phyloP scores from a whole-genome alignment of 2,329 filamentous ascomycete species.

The Nigrospora oryzae region DNA sequence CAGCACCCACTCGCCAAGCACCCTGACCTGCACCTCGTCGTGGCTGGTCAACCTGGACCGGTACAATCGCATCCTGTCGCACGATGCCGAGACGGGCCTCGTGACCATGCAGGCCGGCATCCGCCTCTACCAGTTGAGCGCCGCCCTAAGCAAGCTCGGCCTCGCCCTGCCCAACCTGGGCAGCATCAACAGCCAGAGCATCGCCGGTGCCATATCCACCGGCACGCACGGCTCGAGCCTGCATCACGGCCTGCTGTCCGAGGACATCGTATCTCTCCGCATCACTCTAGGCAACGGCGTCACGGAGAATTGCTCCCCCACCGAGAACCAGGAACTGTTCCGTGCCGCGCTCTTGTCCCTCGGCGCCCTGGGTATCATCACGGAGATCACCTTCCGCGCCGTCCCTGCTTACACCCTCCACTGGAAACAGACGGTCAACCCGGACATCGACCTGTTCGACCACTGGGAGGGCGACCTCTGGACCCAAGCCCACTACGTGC shows the following conservation, averaged over 20 bases:
- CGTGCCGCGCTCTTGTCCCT: slow-evolving; percentile 80
- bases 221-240: slow-evolving; percentile 89
- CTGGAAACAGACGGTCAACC: slow-evolving; percentile 75
- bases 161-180: slow-evolving; percentile 87
- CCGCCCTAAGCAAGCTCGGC: slow-evolving; percentile 63
- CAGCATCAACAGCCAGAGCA: slow-evolving; percentile 89
- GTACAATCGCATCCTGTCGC: slow-evolving; percentile 62
- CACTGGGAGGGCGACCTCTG: slow-evolving; percentile 70
- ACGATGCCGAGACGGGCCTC: slow-evolving; percentile 57
- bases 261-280: slow-evolving; percentile 64
- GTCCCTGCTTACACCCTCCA: slow-evolving; percentile 74
- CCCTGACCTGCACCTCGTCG: slow-evolving; percentile 84
- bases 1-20: slow-evolving; percentile 84
- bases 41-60: slow-evolving; percentile 94
- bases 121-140: slow-evolving; percentile 65
- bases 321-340: slow-evolving; percentile 71
- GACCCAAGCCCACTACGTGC: slow-evolving; percentile 78
- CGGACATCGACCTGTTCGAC: slow-evolving; percentile 59
- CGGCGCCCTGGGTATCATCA: slow-evolving; percentile 84
- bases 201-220: slow-evolving; percentile 86
- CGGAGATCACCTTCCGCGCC: slow-evolving; percentile 78
- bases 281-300: slow-evolving; percentile 77
- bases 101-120: slow-evolving; percentile 86
- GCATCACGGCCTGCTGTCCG: slow-evolving; percentile 74
- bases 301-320: slow-evolving; percentile 60